Conservation (phyloP, 768 basidiomycete species). For the Tylopilus sp. region DNA sequence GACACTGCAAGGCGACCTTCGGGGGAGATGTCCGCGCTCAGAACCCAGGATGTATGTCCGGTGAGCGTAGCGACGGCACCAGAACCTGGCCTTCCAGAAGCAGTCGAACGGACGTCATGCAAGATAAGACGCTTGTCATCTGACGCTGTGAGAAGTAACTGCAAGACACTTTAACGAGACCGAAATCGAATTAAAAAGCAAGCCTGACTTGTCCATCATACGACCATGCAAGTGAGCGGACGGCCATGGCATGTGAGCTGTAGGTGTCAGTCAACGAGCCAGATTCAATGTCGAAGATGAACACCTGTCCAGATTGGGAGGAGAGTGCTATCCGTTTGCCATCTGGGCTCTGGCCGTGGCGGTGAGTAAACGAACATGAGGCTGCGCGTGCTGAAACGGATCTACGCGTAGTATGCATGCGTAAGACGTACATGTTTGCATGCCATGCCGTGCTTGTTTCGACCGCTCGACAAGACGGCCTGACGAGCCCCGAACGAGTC, state of each 20-base stretch:
- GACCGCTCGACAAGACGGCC: conserved; percentile 57
- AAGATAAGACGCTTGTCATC: conserved; percentile 90
- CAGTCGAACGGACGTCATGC: conserved; percentile 80
- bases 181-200: neutral
- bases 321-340: conserved; percentile 79
- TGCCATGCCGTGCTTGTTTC: conserved; percentile 74
- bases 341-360: conserved; percentile 81
- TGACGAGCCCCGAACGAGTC: conserved; percentile 67
- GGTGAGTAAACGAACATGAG: neutral
- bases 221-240: conserved; percentile 87
- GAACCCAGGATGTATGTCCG: conserved; percentile 90
- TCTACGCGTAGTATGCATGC: conserved; percentile 1
- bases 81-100: conserved; percentile 55
- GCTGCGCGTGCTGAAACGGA: neutral
- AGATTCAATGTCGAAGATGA: conserved; percentile 77
- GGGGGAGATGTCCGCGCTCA: conserved; percentile 77
- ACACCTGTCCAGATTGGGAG: conserved; percentile 85
- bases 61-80: conserved; percentile 82
- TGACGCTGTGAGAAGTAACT: conserved; percentile 87
- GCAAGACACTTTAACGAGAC: neutral
- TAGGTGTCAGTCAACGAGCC: conserved; percentile 64
- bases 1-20: conserved; percentile 78
- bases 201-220: conserved; percentile 75
- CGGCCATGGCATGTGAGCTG: conserved; percentile 87
- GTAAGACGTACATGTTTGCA: conserved; percentile 58